Percentiles rank a stretch among this genome's conserved stretches.
Evolutionary conservation across 345 rosid species (phyloP).

Genomic region (Abelmoschus esculentus): DNA sequence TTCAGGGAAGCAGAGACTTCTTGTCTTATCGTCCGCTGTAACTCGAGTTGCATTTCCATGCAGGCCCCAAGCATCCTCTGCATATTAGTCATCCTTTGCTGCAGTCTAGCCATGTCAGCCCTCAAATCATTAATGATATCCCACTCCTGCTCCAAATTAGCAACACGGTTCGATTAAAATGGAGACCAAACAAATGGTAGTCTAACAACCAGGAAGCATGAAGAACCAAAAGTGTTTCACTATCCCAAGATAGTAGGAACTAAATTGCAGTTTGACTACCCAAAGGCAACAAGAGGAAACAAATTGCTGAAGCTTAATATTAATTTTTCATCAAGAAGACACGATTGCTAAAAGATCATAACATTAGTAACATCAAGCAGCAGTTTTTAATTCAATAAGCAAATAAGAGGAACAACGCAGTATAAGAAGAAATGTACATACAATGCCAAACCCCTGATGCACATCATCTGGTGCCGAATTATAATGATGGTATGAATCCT

Average conservation of each 20-base stretch:
- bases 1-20: constrained; percentile 87
- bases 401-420: too few species aligned
- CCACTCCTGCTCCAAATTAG: constrained; percentile 57
- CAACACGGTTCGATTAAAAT: not conserved
- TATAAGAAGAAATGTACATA: too few species aligned
- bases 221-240: not conserved
- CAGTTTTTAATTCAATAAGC: too few species aligned
- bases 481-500: too few species aligned
- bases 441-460: too few species aligned
- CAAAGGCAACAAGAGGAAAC: not conserved
- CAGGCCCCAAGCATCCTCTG: constrained; percentile 91
- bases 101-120: constrained; percentile 84
- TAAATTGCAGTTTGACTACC: not conserved
- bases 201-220: not conserved
- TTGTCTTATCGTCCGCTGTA: constrained; percentile 84
- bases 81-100: constrained; percentile 87
- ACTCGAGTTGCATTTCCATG: constrained; percentile 98
- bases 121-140: constrained; percentile 73
- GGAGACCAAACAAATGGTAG: not conserved
- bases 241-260: not conserved
- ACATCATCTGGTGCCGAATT: too few species aligned
- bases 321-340: too few species aligned
- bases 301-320: not conserved
- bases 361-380: too few species aligned
- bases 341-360: too few species aligned